phyloP scores from a whole-genome alignment of 306 rosid species.

The peach (Prunus persica) region Prunus_persica_NCBIv2 NC_034014.1:765501-766000 shows the following conservation, averaged over 20 bases:
- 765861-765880: conserved; percentile 30
- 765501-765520: conserved; percentile 41
- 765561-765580: conserved; percentile 40
- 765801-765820: conserved; percentile 29
- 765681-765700: conserved; percentile 42
- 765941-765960: conserved; percentile 23
- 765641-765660: conserved; percentile 37
- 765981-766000: conserved; percentile 29
- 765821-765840: conserved; percentile 38
- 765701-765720: conserved; percentile 40
- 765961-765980: conserved; percentile 40
- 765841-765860: conserved; percentile 36
- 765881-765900: conserved; percentile 20
- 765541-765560: conserved; percentile 42
- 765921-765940: background rate
- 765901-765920: conserved; percentile 12
- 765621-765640: conserved; percentile 51
- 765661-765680: conserved; percentile 40
- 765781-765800: conserved; percentile 37
- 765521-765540: conserved; percentile 51
- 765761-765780: conserved; percentile 36
- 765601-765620: conserved; percentile 42
- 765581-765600: conserved; percentile 45
- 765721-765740: conserved; percentile 35
- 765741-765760: conserved; percentile 30